Base-by-base conservation (phyloP, 345 rosid species). In the Populus alba region DNA sequence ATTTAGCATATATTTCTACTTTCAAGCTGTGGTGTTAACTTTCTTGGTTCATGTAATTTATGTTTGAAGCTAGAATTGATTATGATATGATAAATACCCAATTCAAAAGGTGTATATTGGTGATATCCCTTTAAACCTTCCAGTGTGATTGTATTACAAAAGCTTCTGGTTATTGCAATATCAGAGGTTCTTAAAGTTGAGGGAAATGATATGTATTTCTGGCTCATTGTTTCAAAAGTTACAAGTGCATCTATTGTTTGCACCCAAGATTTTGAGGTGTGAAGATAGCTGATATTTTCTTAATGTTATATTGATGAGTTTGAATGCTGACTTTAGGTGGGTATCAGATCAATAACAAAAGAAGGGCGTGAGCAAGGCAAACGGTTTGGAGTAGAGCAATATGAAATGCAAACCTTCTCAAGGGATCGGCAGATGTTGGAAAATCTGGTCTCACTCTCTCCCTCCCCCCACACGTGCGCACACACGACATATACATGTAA, bases 311-410 rank as follows among this genome's bases (percentile, higher is more conserved):
- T 23, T 68, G 55, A 61, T 77, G 35, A 75, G 23, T 22, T 67
- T 38, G 15, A 68, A 9, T 79, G 45, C 39, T 82, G 68, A n/a
- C 17, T 25, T 63, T 79, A 96, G 99, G 99, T 96, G 57, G 98
- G 99, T 15, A 84, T 96, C 74, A 92, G 99, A 89, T 96, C 97
- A 33, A 96, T 94, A 85, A 91, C 87, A 13, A 70, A 77, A 11
- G 99, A 96, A 89, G 99, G 98, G 17, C 89, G 93, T 2, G 97
- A 94, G 75, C 98, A 96, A 74, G 99, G 97, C 65, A 92, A 91
- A 86, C 89, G 87, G 82, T 96, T 89, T 66, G 98, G 99, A 70
- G 98, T 94, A 33, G 97, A 96, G 89, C 99, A 96, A 81, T 94
- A 75, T 63, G 98, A 96, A 86, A 96, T 96, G 99, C 87, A 91